Base-by-base conservation (phyloP, 2,329 filamentous ascomycete species). In the Pyrenophora seminiperda region DNA sequence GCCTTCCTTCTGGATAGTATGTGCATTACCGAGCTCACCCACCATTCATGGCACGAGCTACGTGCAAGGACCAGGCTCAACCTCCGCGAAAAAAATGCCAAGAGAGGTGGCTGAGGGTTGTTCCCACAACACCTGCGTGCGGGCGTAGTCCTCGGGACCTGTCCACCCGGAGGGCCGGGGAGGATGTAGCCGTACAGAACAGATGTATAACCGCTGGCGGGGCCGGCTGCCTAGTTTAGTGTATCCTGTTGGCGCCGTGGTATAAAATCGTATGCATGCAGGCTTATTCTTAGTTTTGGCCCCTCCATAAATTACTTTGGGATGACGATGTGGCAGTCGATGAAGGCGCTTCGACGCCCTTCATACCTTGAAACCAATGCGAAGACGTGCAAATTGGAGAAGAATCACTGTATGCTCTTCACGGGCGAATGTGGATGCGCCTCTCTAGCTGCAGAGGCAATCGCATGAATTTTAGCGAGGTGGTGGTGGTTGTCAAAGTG, bases 31-130 rank as follows among this genome's bases (percentile, higher is more conserved):
- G 56, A 53, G 36, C 46, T 40, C 31, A 49, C 34, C 48, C 50
- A 61, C 63, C 65, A 68, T 55, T 66, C 65, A 68, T 24, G 43
- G 39, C 17, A 55, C 46, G 36, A 36, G 47, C 53, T 65, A 63
- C 54, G 56, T 54, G 63, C 65, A 62, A 53, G 34, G 49, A 47
- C 41, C 60, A 33, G 41, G 53, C 40, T 51, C 53, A 52, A 44
- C 58, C 53, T 60, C 60, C 47, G 54, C 41, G 38, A 56, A 56
- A 54, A 54, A 49, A 31, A 39, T 54, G 54, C 65, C 62, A 66
- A 63, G 61, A 61, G 40, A 65, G 37, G 62, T 59, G 63, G 59
- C 65, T 66, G 59, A 67, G 61, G 49, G 53, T 36, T 53, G 33
- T 40, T 58, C 52, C 49, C 48, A 62, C 50, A 53, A 58, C 39